These are phyloP conservation scores for Podospora pseudocomata DNA, from an alignment of 495 filamentous ascomycete species.

Conservation along the genomic window DNA sequence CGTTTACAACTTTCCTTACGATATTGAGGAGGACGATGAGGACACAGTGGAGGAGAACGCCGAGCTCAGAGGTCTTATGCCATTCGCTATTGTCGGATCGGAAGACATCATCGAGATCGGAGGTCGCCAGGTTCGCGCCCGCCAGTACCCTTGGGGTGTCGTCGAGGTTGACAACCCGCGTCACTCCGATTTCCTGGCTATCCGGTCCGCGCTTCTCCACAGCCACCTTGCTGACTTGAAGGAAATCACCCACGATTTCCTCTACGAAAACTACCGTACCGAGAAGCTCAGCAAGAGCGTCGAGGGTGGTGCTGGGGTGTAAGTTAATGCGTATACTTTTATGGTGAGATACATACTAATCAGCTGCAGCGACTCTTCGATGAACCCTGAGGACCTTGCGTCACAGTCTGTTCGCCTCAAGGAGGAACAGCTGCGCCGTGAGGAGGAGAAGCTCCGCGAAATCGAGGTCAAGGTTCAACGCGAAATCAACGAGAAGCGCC, in stretches of 20 bases:
- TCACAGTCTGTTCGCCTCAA: conserved; percentile 96
- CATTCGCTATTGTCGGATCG: conserved; percentile 95
- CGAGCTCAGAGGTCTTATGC: conserved; percentile 94
- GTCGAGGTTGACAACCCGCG: conserved; percentile 99
- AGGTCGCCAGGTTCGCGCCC: conserved; percentile 82
- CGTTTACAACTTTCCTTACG: conserved; percentile 99
- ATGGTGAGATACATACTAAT: conserved; percentile 31
- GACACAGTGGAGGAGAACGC: conserved; percentile 99
- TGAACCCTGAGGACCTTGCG: conserved; percentile 97
- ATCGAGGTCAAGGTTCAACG: conserved; percentile 99
- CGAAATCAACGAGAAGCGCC: conserved; percentile 99
- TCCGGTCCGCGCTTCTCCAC: conserved; percentile 92
- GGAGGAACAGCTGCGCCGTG: conserved; percentile 97
- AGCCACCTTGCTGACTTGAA: conserved; percentile 96
- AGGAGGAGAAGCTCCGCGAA: conserved; percentile 99
- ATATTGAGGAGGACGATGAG: conserved; percentile 98
- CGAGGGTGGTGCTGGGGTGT: conserved; percentile 83
- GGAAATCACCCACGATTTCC: conserved; percentile 99
- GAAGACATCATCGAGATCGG: conserved; percentile 94
- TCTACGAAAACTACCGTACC: conserved; percentile 99
- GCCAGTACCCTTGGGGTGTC: conserved; percentile 98
- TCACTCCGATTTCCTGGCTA: conserved; percentile 96
- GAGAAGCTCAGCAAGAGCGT: conserved; percentile 99
- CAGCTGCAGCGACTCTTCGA: conserved; percentile 64
- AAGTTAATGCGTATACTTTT: conserved; percentile 42